phyloP scores from a whole-genome alignment of 2,329 filamentous ascomycete species.

The Alternaria conjuncta region DNA sequence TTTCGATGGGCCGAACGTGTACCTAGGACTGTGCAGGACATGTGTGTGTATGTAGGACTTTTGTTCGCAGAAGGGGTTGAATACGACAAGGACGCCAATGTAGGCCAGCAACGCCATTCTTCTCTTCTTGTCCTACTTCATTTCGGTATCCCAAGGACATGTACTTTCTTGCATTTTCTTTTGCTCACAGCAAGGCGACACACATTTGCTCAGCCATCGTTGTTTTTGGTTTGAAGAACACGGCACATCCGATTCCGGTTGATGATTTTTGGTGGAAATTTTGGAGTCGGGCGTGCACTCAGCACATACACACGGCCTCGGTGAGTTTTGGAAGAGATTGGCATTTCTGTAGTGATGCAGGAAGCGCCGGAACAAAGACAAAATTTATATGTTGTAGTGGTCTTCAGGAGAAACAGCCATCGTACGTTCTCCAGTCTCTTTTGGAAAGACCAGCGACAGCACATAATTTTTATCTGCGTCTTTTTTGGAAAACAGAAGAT shows the following conservation, averaged over 20 bases:
- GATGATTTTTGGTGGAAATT: not conserved
- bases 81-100: not conserved
- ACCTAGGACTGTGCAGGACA: not conserved
- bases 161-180: not conserved
- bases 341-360: too few species aligned
- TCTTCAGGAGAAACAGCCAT: too few species aligned
- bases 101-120: not conserved
- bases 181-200: not conserved
- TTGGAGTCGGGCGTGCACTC: not conserved
- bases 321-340: not conserved
- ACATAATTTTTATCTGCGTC: too few species aligned
- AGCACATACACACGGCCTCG: not conserved
- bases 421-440: too few species aligned
- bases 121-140: not conserved
- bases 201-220: not conserved
- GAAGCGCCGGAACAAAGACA: too few species aligned
- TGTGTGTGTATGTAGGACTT: accelerated
- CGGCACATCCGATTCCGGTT: accelerated
- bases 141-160: not conserved
- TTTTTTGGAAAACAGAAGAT: too few species aligned
- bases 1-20: not conserved
- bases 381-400: too few species aligned
- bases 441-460: too few species aligned
- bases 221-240: not conserved
- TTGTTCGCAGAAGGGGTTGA: not conserved